These are phyloP conservation scores for Colletotrichum sansevieriae DNA, from an alignment of 2,329 filamentous ascomycete genomes.

Conservation along the genomic window DNA sequence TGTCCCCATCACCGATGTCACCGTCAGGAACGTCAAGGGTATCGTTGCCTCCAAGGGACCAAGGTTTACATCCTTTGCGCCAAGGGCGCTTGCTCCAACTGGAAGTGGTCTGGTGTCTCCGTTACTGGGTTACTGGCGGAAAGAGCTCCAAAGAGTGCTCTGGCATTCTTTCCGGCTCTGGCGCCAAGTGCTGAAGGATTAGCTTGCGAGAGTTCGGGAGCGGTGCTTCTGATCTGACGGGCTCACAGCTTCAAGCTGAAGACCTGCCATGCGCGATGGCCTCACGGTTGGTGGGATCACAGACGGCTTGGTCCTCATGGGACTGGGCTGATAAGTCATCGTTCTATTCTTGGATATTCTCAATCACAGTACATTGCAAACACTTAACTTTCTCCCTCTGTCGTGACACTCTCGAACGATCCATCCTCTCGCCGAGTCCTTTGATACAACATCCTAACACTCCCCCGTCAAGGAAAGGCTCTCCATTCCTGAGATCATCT, in stretches of 20 bases:
- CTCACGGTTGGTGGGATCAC: neutral
- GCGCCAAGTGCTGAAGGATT: constrained; percentile 35
- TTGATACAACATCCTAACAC: no score
- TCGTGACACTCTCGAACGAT: neutral
- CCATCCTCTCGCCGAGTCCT: no score
- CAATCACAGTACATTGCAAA: constrained; percentile 9
- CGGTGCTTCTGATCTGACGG: constrained; percentile 10
- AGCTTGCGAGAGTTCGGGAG: neutral
- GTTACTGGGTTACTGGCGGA: constrained; percentile 69
- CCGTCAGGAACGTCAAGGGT: constrained; percentile 59
- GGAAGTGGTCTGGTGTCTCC: constrained; percentile 63
- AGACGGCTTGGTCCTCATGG: neutral
- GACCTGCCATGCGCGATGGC: constrained; percentile 8
- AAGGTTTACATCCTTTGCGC: constrained; percentile 68
- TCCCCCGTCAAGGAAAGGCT: no score
- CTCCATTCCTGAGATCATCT: no score
- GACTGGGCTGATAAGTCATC: neutral
- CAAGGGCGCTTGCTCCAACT: constrained; percentile 62
- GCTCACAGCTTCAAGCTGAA: neutral
- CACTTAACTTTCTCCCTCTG: neutral
- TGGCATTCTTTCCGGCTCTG: constrained; percentile 45
- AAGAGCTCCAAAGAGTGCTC: constrained; percentile 50
- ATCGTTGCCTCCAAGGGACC: constrained; percentile 54
- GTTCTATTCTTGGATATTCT: constrained; percentile 34
- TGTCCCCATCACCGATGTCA: constrained; percentile 66